Conservation (phyloP, 257 asterid species). For the Solanum bulbocastanum region DNA sequence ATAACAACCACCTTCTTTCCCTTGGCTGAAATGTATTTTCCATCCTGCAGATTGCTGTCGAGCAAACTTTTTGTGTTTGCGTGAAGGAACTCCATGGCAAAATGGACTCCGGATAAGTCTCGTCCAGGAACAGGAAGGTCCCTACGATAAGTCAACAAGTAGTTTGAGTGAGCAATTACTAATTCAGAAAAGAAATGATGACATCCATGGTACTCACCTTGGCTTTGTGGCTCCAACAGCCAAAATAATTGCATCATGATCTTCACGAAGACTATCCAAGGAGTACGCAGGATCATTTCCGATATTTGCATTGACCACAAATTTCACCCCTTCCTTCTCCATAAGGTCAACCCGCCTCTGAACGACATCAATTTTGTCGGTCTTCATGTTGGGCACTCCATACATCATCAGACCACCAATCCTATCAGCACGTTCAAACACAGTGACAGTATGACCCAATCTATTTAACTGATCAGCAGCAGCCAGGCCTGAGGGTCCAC, state of each 20-base stretch:
- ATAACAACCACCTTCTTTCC: conserved; percentile 94
- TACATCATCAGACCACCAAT: conserved; percentile 99
- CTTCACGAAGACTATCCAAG: conserved; percentile 57
- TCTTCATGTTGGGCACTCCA: conserved; percentile 98
- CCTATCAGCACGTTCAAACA: conserved; percentile 94
- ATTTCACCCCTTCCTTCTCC: conserved; percentile 87
- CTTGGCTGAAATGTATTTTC: conserved; percentile 81
- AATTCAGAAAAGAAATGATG: background rate
- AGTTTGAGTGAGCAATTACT: background rate
- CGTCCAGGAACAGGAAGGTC: conserved; percentile 98
- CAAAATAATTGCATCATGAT: conserved; percentile 76
- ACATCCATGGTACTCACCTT: conserved; percentile 33
- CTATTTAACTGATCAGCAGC: conserved; percentile 96
- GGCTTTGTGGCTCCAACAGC: conserved; percentile 98
- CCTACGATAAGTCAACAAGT: conserved; percentile 28
- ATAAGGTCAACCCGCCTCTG: conserved; percentile 92
- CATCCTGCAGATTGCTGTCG: conserved; percentile 87
- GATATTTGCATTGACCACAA: conserved; percentile 74
- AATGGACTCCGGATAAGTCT: conserved; percentile 87
- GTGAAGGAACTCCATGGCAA: conserved; percentile 97
- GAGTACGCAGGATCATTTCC: conserved; percentile 71
- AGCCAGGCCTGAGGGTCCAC: conserved; percentile 99
- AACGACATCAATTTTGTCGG: conserved; percentile 79
- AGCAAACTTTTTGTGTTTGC: conserved; percentile 94
- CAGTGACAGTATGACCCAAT: conserved; percentile 85